Evolutionary conservation across 2,329 filamentous ascomycete genomes (phyloP).

Genomic region (Scedosporium apiospermum): DNA sequence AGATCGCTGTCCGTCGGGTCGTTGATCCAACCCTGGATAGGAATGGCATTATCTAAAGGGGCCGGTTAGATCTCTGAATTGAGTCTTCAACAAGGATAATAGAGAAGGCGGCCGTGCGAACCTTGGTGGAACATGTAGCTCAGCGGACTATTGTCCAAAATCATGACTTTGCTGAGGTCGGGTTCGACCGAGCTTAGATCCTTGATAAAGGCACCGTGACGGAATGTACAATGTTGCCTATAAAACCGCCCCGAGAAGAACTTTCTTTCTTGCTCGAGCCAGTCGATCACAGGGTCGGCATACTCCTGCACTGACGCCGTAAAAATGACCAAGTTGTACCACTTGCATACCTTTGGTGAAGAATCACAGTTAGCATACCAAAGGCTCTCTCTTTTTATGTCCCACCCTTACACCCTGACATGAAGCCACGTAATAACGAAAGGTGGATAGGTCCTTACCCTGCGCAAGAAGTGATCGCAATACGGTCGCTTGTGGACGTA

Average conservation of each 20-base stretch:
- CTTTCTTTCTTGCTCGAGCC: constrained; percentile 93
- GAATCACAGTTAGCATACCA: constrained; percentile 12
- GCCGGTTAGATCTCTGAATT: background rate
- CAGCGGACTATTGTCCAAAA: constrained; percentile 94
- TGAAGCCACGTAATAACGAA: background rate
- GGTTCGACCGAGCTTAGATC: constrained; percentile 93
- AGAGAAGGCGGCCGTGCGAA: constrained; percentile 21
- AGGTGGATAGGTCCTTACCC: constrained; percentile 37
- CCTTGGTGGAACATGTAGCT: constrained; percentile 99
- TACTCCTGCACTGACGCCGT: constrained; percentile 98
- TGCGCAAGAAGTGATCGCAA: constrained; percentile 92
- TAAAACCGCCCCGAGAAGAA: constrained; percentile 94
- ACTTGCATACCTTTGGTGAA: constrained; percentile 66
- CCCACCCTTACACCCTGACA: constrained; percentile 1
- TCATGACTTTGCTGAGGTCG: constrained; percentile 96
- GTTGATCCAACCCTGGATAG: constrained; percentile 98
- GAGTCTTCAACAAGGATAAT: background rate
- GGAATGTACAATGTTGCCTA: constrained; percentile 90
- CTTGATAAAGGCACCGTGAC: constrained; percentile 96
- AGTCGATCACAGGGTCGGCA: constrained; percentile 96
- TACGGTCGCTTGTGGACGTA: constrained; percentile 97
- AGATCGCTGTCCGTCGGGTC: constrained; percentile 96
- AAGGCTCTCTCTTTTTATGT: background rate
- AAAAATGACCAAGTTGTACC: constrained; percentile 96
- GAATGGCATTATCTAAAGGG: constrained; percentile 83